Evolutionary conservation across 1,284 basidiomycete species (phyloP).

Genomic region (Kwoniella shivajii): DNA sequence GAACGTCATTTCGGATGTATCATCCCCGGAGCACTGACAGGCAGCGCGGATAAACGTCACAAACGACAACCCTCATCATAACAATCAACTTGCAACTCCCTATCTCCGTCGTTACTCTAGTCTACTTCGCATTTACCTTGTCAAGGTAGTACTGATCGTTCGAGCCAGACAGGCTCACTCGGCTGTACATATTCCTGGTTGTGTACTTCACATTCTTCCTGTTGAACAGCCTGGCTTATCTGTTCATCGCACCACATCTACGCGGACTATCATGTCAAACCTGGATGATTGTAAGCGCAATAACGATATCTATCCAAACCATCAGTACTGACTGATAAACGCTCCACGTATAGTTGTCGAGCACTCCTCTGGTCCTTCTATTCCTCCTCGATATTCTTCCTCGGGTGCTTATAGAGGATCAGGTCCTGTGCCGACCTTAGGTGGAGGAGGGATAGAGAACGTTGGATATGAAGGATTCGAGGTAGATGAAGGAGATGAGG

Average conservation of each 20-base stretch:
- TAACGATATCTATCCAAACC: background rate
- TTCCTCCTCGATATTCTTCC: constrained; percentile 26
- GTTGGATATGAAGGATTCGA: constrained; percentile 87
- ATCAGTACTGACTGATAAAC: constrained; percentile 61
- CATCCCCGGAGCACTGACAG: no score
- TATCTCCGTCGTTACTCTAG: background rate
- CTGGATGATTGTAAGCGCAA: constrained; percentile 12
- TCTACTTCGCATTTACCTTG: no score
- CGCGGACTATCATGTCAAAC: constrained; percentile 11
- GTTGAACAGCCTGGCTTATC: no score
- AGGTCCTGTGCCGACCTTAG: constrained; percentile 45
- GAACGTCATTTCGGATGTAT: no score
- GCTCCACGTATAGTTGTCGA: constrained; percentile 75
- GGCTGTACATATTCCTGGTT: no score
- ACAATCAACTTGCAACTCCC: background rate
- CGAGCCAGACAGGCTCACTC: no score
- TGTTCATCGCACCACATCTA: no score
- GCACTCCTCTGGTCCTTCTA: constrained; percentile 65
- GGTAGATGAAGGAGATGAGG: constrained; percentile 62
- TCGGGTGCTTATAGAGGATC: constrained; percentile 18
- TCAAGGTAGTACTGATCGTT: no score
- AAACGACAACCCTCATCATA: background rate
- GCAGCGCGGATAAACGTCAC: no score
- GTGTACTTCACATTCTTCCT: no score
- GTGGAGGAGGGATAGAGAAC: constrained; percentile 60